phyloP scores from a whole-genome alignment of 1,284 basidiomycete genomes.

The Jaminaea rosea region DNA sequence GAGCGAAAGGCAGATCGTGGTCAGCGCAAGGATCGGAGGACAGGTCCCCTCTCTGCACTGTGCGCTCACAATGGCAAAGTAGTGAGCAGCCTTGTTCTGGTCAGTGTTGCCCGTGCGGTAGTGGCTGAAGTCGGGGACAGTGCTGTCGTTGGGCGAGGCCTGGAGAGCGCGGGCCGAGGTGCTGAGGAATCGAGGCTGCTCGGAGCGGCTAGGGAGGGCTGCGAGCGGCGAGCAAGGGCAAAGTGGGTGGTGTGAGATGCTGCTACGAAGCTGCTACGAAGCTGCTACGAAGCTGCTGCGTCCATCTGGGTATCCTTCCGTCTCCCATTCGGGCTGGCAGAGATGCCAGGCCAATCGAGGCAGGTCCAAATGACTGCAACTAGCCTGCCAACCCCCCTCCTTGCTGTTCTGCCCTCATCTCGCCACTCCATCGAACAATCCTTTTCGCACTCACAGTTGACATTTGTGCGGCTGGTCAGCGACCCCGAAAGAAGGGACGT shows the following conservation, averaged over 20 bases:
- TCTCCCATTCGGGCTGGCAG: constrained; percentile 7
- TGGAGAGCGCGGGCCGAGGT: constrained; percentile 32
- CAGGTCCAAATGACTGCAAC: neutral
- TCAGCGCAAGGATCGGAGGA: too few relatives aligned
- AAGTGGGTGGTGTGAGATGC: neutral
- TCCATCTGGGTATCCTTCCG: too few relatives aligned
- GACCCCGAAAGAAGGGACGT: constrained; percentile 53
- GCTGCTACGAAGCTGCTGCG: too few relatives aligned
- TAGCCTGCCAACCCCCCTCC: constrained; percentile 10
- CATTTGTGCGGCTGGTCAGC: constrained; percentile 59
- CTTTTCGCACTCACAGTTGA: constrained; percentile 69
- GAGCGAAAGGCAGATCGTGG: too few relatives aligned
- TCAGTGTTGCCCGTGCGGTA: constrained; percentile 66
- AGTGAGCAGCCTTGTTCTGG: constrained; percentile 75
- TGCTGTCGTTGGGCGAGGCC: constrained; percentile 31
- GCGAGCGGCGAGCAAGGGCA: neutral
- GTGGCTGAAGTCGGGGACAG: constrained; percentile 76
- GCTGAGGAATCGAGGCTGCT: constrained; percentile 29
- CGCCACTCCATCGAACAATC: neutral
- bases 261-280: too few relatives aligned
- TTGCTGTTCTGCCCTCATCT: neutral
- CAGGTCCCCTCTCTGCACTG: too few relatives aligned
- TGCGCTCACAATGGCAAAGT: constrained; percentile 98
- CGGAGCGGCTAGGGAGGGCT: neutral
- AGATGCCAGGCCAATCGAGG: neutral